phyloP scores from a whole-genome alignment of 2,329 filamentous ascomycete genomes.

The Macrophomina tecta region DNA sequence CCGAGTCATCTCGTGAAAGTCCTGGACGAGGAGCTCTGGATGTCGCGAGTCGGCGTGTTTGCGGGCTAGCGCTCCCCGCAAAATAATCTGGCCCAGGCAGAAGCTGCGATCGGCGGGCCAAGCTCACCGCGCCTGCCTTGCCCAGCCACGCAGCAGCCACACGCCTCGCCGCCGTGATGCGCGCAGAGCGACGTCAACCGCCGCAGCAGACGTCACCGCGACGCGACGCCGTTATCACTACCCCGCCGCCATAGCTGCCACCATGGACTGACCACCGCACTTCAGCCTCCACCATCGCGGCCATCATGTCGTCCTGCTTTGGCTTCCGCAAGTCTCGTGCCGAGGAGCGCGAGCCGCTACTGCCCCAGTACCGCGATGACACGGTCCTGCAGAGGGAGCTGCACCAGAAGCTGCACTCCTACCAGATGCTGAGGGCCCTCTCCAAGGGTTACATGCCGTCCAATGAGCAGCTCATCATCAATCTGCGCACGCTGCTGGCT shows the following conservation, averaged over 20 bases:
- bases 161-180: not conserved
- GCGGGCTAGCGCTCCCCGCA: conserved; percentile 23
- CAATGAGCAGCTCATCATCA: conserved; percentile 80
- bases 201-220: conserved; percentile 7
- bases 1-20: not conserved
- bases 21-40: not conserved
- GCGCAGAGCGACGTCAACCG: conserved; percentile 6
- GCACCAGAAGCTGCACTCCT: conserved; percentile 89
- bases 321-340: conserved; percentile 61
- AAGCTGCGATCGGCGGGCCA: conserved; percentile 15
- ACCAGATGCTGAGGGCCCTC: conserved; percentile 87
- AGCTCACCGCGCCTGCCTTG: not conserved
- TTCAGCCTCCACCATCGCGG: not conserved
- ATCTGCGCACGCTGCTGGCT: conserved; percentile 78
- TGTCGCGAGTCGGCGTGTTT: conserved; percentile 13
- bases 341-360: conserved; percentile 76
- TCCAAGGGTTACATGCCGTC: conserved; percentile 89
- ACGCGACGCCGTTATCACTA: not conserved
- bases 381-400: conserved; percentile 77
- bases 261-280: not conserved
- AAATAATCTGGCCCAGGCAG: conserved; percentile 9
- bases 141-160: conserved; percentile 12
- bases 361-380: conserved; percentile 83
- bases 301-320: conserved; percentile 68
- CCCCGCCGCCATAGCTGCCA: not conserved